phyloP scores from a whole-genome alignment of 1,139 yeast species.

The Magnusiomyces paraingens region DNA sequence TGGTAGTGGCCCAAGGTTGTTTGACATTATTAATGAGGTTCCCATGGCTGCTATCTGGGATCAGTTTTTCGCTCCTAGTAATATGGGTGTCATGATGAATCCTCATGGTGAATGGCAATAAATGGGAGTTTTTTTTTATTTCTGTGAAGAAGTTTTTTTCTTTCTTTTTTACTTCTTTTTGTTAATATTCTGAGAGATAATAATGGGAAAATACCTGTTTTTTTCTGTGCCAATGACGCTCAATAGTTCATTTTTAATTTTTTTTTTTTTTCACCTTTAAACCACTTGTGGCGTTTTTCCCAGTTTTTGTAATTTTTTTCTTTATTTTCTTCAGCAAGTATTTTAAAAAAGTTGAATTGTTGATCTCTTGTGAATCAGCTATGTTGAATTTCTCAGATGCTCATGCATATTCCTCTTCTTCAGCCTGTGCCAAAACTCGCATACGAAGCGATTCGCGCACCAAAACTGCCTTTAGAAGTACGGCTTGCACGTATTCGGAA shows the following conservation, averaged over 20 bases:
- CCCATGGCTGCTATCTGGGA: conserved; percentile 74
- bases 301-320: neutral
- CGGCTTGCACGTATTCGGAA: neutral
- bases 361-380: too few relatives aligned
- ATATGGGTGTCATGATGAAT: conserved; percentile 3
- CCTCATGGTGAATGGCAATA: neutral
- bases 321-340: too few relatives aligned
- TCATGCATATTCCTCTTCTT: neutral
- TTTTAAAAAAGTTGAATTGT: too few relatives aligned
- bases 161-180: neutral
- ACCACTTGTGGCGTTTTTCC: neutral
- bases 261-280: neutral
- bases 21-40: conserved; percentile 57
- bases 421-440: neutral
- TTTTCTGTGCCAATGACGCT: too few relatives aligned
- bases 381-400: too few relatives aligned
- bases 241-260: neutral
- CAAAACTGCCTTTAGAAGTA: neutral
- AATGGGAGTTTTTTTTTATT: neutral
- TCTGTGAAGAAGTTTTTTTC: neutral
- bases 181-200: too few relatives aligned
- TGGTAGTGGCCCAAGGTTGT: conserved; percentile 42
- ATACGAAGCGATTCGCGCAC: neutral
- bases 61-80: conserved; percentile 44
- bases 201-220: too few relatives aligned